Evolutionary conservation across 805 yeast species (phyloP).

Genomic region (Kockiozyma suomiensis): DNA sequence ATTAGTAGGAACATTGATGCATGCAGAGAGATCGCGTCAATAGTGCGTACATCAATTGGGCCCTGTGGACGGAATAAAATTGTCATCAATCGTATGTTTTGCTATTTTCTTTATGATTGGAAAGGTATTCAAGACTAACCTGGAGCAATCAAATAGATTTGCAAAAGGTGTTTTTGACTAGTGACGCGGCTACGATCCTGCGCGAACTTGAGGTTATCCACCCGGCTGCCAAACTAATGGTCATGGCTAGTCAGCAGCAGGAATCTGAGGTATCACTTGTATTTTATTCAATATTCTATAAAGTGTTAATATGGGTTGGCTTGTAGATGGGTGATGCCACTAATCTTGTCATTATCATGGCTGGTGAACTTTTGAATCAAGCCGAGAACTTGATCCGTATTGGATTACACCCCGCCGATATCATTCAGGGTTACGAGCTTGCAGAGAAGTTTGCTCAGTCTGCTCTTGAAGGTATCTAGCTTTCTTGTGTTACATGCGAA

Average conservation of each 20-base stretch:
- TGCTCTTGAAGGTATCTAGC: conserved; percentile 37
- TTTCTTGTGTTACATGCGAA: background rate
- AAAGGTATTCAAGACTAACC: no score
- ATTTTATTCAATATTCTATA: background rate
- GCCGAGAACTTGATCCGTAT: conserved; percentile 82
- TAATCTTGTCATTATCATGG: conserved; percentile 84
- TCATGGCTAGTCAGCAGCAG: conserved; percentile 97
- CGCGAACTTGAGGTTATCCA: conserved; percentile 92
- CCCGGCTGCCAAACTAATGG: conserved; percentile 93
- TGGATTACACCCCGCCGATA: conserved; percentile 90
- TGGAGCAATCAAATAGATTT: conserved; percentile 45
- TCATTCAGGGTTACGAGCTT: conserved; percentile 86
- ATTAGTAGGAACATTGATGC: conserved; percentile 91
- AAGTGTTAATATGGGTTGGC: background rate
- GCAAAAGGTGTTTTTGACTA: conserved; percentile 85
- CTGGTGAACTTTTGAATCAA: conserved; percentile 86
- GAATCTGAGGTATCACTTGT: conserved; percentile 69
- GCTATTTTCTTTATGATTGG: no score
- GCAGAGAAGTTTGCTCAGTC: conserved; percentile 77
- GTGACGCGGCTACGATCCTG: conserved; percentile 97
- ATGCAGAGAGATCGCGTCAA: conserved; percentile 85
- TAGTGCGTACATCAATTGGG: conserved; percentile 93
- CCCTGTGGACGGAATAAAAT: conserved; percentile 98
- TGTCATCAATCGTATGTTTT: conserved; percentile 66
- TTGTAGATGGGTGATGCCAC: conserved; percentile 87